Evolutionary conservation across 2,329 filamentous ascomycete genomes (phyloP).

Genomic region (Aspergillus spinulosporus): DNA sequence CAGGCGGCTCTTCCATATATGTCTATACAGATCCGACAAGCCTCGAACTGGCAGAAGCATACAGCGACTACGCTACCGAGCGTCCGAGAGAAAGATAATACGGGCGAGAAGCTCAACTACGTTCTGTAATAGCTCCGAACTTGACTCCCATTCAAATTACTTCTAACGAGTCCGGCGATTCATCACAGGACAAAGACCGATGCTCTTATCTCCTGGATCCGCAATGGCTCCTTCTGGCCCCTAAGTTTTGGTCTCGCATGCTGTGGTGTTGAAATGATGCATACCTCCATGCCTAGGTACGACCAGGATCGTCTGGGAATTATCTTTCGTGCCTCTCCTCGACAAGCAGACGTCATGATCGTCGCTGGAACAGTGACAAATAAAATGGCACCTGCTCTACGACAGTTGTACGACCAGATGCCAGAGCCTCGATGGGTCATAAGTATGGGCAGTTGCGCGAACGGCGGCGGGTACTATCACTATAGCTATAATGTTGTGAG

Average conservation of each 20-base stretch:
- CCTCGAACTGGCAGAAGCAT: no score
- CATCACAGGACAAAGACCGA: background rate
- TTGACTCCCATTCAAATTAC: no score
- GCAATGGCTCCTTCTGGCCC: conserved; percentile 84
- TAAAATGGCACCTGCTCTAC: conserved; percentile 90
- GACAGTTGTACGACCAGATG: conserved; percentile 95
- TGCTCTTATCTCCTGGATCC: conserved; percentile 60
- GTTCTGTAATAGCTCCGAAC: no score
- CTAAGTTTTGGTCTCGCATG: conserved; percentile 91
- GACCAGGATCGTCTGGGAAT: conserved; percentile 87
- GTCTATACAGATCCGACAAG: no score
- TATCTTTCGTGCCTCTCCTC: conserved; percentile 84
- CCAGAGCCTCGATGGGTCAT: conserved; percentile 87
- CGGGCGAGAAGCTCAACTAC: no score
- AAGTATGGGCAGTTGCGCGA: conserved; percentile 83
- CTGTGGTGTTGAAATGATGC: conserved; percentile 94
- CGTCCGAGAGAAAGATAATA: no score
- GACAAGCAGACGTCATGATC: conserved; percentile 90
- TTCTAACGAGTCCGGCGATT: no score
- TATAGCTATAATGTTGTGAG: conserved; percentile 79
- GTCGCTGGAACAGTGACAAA: conserved; percentile 90
- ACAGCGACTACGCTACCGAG: no score
- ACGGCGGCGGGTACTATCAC: conserved; percentile 85
- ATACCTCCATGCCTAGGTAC: conserved; percentile 84
- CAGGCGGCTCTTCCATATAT: background rate